phyloP scores from a whole-genome alignment of 192 early-diverging fungal species.

The Piromyces finnis region DNA sequence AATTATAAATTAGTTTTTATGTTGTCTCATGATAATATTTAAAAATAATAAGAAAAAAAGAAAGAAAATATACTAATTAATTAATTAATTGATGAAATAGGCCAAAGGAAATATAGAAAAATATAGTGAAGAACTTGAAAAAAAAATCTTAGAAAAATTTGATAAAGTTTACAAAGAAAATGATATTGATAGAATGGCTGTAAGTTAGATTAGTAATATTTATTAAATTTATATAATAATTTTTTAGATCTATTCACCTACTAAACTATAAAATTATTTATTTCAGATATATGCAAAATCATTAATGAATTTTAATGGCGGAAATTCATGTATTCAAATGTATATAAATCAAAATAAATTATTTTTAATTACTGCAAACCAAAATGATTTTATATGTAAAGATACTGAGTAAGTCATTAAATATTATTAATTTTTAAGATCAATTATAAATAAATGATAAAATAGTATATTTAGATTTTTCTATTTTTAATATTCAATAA shows the following conservation, averaged over 20 bases:
- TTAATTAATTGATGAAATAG: conserved; percentile 11
- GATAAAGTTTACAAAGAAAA: conserved; percentile 63
- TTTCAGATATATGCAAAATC: conserved; percentile 76
- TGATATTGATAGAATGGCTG: conserved; percentile 58
- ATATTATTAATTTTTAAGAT: no score
- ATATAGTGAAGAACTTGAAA: conserved; percentile 85
- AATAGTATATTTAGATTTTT: no score
- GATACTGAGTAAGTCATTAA: not conserved
- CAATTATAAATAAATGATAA: no score
- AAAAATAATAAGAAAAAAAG: no score
- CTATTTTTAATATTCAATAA: no score
- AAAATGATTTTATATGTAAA: not conserved
- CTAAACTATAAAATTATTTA: no score
- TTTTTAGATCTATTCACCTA: conserved; percentile 56
- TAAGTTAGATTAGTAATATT: conserved; percentile 10
- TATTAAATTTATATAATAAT: no score
- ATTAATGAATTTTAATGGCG: conserved; percentile 88
- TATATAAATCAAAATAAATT: conserved; percentile 97
- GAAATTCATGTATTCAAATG: conserved; percentile 77
- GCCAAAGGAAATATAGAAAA: conserved; percentile 73
- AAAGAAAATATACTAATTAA: no score
- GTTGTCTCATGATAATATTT: no score
- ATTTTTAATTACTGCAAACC: conserved; percentile 46
- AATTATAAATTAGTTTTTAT: no score
- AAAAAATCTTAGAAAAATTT: conserved; percentile 68